Conservation (phyloP, 352 stramenopile species). For the Hyaloperonospora arabidopsidis region DNA sequence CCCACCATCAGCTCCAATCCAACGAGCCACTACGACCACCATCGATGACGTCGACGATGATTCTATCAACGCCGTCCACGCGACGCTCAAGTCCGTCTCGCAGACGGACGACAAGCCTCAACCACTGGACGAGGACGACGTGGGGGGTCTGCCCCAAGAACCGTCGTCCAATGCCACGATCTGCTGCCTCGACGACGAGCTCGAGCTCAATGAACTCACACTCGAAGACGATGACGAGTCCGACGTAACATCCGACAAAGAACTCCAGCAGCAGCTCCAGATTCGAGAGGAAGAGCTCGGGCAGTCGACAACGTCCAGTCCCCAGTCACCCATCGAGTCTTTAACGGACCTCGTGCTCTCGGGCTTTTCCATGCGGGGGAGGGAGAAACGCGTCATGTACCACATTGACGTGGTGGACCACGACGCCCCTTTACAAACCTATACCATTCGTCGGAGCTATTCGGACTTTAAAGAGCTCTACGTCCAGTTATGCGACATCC, state of each 20-base stretch:
- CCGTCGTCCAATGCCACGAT: conserved; percentile 23
- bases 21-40: conserved; percentile 13
- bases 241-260: background rate
- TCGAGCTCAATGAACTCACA: conserved; percentile 13
- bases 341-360: conserved; percentile 60
- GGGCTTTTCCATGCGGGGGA: conserved; percentile 56
- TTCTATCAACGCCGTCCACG: conserved; percentile 14
- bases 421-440: conserved; percentile 67
- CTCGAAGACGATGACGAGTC: too few species aligned
- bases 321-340: conserved; percentile 27
- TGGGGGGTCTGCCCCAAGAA: conserved; percentile 6
- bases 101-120: conserved; percentile 32
- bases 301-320: conserved; percentile 29
- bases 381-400: conserved; percentile 83
- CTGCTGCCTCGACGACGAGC: conserved; percentile 29
- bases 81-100: conserved; percentile 21
- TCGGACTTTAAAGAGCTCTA: conserved; percentile 79
- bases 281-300: conserved; percentile 17
- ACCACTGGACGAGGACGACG: conserved; percentile 28
- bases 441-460: conserved; percentile 82
- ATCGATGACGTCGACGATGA: conserved; percentile 13
- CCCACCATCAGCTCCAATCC: conserved; percentile 15
- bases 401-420: conserved; percentile 77
- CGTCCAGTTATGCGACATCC: conserved; percentile 50
- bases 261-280: conserved; percentile 9